phyloP scores from a whole-genome alignment of 139 green algal genomes.

The Microglena sp. region DNA sequence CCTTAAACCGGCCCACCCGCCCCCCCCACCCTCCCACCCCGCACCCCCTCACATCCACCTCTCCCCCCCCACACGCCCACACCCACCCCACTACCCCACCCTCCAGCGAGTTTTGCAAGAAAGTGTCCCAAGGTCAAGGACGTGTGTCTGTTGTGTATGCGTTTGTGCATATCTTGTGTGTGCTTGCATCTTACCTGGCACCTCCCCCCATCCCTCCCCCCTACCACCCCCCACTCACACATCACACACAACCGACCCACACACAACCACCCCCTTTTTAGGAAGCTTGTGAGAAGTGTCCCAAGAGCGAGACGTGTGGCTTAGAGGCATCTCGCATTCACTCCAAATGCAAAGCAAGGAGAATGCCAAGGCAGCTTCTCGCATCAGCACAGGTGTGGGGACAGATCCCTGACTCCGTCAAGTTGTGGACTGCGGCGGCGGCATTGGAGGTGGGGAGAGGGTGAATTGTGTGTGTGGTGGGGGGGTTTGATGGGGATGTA shows the following conservation, averaged over 20 bases:
- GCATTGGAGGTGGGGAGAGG: no score
- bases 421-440: slow-evolving; percentile 84
- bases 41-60: not conserved
- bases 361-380: slow-evolving; percentile 67
- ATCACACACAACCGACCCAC: not conserved
- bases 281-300: slow-evolving; percentile 53
- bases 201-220: not conserved
- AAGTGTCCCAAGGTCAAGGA: slow-evolving; percentile 76
- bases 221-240: not conserved
- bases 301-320: slow-evolving; percentile 95
- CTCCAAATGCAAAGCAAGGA: slow-evolving; percentile 46
- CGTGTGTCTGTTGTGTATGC: slow-evolving; percentile 61
- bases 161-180: not conserved
- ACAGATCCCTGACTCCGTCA: slow-evolving; percentile 43
- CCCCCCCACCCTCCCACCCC: not conserved
- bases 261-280: not conserved
- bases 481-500: no score
- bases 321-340: slow-evolving; percentile 76
- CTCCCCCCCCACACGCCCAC: not conserved
- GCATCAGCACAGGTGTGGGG: slow-evolving; percentile 14
- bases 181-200: not conserved
- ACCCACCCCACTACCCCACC: not conserved
- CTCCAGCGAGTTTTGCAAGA: slow-evolving; percentile 57
- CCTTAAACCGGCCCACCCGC: no score
- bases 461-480: no score